Percentiles rank a stretch among this genome's conserved stretches.
These are phyloP conservation scores for Radiomyces spectabilis DNA, from an alignment of 192 early-diverging fungal genomes.

Conservation along the genomic window DNA sequence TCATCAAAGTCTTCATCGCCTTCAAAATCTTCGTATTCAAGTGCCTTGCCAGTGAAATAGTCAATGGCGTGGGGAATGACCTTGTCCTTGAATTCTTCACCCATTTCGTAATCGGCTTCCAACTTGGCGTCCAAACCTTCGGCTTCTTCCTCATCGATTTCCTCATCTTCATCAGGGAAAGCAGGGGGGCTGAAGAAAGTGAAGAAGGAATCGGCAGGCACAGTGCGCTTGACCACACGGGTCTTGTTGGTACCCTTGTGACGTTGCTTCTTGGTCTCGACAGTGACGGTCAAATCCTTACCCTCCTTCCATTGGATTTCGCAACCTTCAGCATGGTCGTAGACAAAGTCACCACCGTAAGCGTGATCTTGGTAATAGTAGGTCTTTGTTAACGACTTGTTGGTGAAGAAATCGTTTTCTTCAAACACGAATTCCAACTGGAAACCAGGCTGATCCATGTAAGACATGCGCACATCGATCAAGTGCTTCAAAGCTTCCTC, in stretches of 20 bases:
- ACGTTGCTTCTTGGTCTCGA: slow-evolving; percentile 98
- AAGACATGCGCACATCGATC: slow-evolving; percentile 79
- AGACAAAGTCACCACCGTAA: slow-evolving; percentile 81
- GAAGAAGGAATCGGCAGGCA: slow-evolving; percentile 97
- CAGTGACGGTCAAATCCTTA: slow-evolving; percentile 86
- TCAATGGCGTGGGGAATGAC: slow-evolving; percentile 93
- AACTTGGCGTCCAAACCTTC: slow-evolving; percentile 81
- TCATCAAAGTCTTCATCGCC: slow-evolving; percentile 47
- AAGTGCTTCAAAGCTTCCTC: slow-evolving; percentile 84
- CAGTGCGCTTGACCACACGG: slow-evolving; percentile 94
- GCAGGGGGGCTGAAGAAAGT: slow-evolving; percentile 87
- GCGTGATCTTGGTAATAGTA: slow-evolving; percentile 86
- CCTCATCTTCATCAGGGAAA: slow-evolving; percentile 68
- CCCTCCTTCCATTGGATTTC: slow-evolving; percentile 95
- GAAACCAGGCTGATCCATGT: slow-evolving; percentile 90
- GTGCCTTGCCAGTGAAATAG: slow-evolving; percentile 98
- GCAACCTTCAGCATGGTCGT: slow-evolving; percentile 87
- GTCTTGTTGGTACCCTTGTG: slow-evolving; percentile 99
- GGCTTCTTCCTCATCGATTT: slow-evolving; percentile 63
- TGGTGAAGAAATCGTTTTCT: slow-evolving; percentile 85
- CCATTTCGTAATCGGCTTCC: slow-evolving; percentile 93
- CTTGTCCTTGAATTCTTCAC: slow-evolving; percentile 57
- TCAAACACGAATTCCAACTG: slow-evolving; percentile 88
- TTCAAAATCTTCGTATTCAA: slow-evolving; percentile 71
- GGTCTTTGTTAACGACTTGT: slow-evolving; percentile 84